Percentiles rank a stretch among this genome's conserved stretches.
Conservation (phyloP, 768 basidiomycete genomes). For the Russula earlei region DNA sequence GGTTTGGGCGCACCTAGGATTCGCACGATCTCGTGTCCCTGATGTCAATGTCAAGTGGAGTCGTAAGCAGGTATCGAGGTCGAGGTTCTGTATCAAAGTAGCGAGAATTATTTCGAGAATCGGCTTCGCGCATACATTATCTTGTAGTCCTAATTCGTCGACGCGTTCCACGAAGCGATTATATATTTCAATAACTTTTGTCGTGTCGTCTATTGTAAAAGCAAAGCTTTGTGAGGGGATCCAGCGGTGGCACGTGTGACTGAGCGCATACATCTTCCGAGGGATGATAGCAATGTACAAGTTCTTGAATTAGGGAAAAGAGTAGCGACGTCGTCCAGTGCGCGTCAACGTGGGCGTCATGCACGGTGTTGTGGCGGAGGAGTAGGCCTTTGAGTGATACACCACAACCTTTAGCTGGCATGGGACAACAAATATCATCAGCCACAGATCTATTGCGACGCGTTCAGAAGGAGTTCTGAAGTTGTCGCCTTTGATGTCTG, state of each 20-base stretch:
- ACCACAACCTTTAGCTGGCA: not conserved
- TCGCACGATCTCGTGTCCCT: slow-evolving; percentile 65
- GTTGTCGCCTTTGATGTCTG: slow-evolving; percentile 27
- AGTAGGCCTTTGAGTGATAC: slow-evolving; percentile 42
- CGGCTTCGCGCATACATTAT: slow-evolving; percentile 56
- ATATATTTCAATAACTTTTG: slow-evolving; percentile 48
- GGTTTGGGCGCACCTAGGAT: slow-evolving; percentile 45
- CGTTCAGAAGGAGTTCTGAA: slow-evolving; percentile 39
- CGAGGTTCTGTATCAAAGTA: not conserved
- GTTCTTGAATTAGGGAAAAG: slow-evolving; percentile 67
- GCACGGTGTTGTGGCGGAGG: slow-evolving; percentile 56
- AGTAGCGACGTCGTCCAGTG: slow-evolving; percentile 66
- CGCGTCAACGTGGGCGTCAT: slow-evolving; percentile 49
- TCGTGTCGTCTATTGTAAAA: slow-evolving; percentile 35
- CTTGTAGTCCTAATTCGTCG: slow-evolving; percentile 50
- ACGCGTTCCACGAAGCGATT: slow-evolving; percentile 53
- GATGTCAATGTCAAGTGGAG: too few species aligned
- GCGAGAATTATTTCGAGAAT: slow-evolving; percentile 61
- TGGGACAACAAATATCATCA: not conserved
- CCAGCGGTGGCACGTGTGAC: slow-evolving; percentile 8
- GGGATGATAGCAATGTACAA: slow-evolving; percentile 44
- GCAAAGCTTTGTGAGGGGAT: slow-evolving; percentile 17
- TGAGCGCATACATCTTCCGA: slow-evolving; percentile 33
- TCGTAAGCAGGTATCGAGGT: too few species aligned
- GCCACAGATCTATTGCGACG: slow-evolving; percentile 45